A percentile compares a stretch with the other conserved stretches of the same genome.
Conservation (phyloP, 108 stramenopile species). For the Conticribra guillardii region DNA sequence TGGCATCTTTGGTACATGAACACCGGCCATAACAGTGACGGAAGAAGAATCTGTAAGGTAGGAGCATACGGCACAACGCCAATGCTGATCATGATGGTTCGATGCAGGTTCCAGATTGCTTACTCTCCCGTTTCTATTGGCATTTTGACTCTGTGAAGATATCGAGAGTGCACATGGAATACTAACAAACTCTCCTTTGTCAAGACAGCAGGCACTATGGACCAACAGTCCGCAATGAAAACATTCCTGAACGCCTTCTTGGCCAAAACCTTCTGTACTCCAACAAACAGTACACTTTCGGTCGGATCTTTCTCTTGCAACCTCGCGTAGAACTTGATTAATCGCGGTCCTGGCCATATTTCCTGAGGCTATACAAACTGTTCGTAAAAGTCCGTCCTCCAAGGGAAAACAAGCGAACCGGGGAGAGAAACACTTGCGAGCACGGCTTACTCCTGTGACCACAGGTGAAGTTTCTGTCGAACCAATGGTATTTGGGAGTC, state of each 20-base stretch:
- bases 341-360: constrained; percentile 44
- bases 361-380: constrained; percentile 61
- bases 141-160: no score
- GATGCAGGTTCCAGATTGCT: no score
- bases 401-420: constrained; percentile 57
- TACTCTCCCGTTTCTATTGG: no score
- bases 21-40: no score
- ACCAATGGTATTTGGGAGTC: no score
- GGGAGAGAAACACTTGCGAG: constrained; percentile 26
- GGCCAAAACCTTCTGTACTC: constrained; percentile 44
- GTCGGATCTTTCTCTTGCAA: constrained; percentile 12
- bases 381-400: constrained; percentile 55
- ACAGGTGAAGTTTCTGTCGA: constrained; percentile 1
- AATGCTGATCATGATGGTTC: constrained; percentile 10
- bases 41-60: constrained; percentile 22
- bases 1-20: no score
- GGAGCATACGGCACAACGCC: constrained; percentile 55
- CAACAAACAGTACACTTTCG: constrained; percentile 67
- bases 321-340: constrained; percentile 30
- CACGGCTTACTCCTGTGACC: background rate
- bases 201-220: constrained; percentile 58
- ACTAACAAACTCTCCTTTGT: constrained; percentile 44
- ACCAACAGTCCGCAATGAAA: constrained; percentile 56
- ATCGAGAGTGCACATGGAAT: no score
- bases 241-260: constrained; percentile 51